Evolutionary conservation across 768 basidiomycete species (phyloP), one percentile per base, ranked within the genome.

Genomic region (Hericium coralloides): DNA sequence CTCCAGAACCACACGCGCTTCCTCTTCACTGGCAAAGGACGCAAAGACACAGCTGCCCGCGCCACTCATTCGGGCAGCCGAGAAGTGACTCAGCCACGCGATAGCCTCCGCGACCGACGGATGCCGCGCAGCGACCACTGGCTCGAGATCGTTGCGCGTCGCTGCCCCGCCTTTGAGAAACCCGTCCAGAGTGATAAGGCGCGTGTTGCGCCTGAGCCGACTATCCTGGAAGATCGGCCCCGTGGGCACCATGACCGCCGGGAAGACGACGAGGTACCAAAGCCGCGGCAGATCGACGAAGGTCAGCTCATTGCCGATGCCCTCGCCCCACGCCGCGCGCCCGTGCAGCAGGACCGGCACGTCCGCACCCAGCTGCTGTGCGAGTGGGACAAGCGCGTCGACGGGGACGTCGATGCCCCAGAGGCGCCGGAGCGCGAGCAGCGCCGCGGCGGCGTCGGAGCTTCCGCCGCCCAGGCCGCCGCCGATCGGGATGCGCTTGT

Each of bases 381-480:
- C 56, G 49, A 56, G 25, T 4, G 18, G 26, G 15, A 31, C 49
- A 8, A 57, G 56, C 38, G 51, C 56, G 17, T 14, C 14, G 39
- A 37, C 15, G 3, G 56, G 38, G n/a, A 41, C 15, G 1, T 36
- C 17, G 4, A 57, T 18, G 15, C 14, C 50, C 50, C 56, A 57
- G 22, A 52, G 49, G 31, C 50, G 50, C 10, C 39, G 41, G 39
- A 57, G 51, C 7, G 49, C 56, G 20, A 57, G 10, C 8, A 57
- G 50, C 23, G 56, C 41, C 6, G 51, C 50, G 4, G 56, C 56
- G 4, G 56, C 49, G 37, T 57, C 56, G n/a, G 56, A 49, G 49
- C 49, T 51, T 14, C 49, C 56, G 15, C 56, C 56, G 26, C 56
- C 56, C 7, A 52, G 49, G n/a, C 56, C 56, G 38, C 56, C 39